Base-by-base conservation (phyloP, 169 alveolate genomes). In the Cryptosporidium sp. region DNA sequence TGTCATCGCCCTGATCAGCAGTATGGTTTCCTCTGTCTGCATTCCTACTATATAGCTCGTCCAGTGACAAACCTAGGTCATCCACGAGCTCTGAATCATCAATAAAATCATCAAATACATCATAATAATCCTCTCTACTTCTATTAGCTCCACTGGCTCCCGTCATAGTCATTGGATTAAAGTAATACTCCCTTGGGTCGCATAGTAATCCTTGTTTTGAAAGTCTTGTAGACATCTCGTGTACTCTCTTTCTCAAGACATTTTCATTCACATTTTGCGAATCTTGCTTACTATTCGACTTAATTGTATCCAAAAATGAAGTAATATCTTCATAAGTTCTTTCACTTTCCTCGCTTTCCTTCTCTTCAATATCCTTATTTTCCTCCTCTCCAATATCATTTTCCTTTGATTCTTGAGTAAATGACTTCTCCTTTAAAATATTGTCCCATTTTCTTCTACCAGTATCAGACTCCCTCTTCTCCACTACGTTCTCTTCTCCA, bases 81-180 rank as follows among this genome's bases (percentile, higher is more conserved):
- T 60, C 89, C 5, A 80, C 89, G 18, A 80, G 72, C 65, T 80
- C 89, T 23, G 89, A 62, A 29, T 80, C 89, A 42, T 80, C 89
- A 18, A 80, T 80, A 60, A 80, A 80, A 80, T 80, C 89, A 65
- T 80, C 89, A 60, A 61, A 80, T 60, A 80, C 89, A 62, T 80
- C 89, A 44, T 80, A 80, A 45, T 80, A 80, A n/a, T 80, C 89
- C 39, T 80, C 89, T 39, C 75, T 80, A 23, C 89, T 80, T 42
- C 89, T 37, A 26, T 60, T 65, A 31, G 45, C 68, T 31, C 80
- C 89, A 44, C 62, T 80, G 0, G 61, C 51, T 16, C 89, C 75
- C 23, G 89, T 61, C 89, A 80, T 80, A 14, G 89, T 80, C 89
- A 80, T 80, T 23, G 89, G 89, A 80, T 80, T 80, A 33, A 80